Evolutionary conservation across 495 filamentous ascomycete species (phyloP).

Genomic region (Neurospora tetrasperma): DNA sequence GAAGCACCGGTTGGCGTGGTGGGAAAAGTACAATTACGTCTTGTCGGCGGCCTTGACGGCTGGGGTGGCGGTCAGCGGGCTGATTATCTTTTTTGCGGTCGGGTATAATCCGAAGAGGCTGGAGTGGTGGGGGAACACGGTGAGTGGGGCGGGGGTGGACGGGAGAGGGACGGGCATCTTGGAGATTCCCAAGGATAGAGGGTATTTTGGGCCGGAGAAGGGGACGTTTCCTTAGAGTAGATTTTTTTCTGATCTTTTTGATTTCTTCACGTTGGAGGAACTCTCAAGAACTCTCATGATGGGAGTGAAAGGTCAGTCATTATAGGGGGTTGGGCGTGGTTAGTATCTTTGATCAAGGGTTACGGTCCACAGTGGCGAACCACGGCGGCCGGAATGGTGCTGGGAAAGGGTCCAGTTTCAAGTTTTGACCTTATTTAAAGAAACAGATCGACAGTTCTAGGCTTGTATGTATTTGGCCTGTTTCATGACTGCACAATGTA

Average conservation of each 20-base stretch:
- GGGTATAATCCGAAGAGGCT: conserved; percentile 40
- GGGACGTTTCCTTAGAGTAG: conserved; percentile 25
- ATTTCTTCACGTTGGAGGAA: no score
- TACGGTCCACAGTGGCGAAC: background rate
- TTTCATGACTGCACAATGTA: background rate
- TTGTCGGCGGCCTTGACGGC: conserved; percentile 24
- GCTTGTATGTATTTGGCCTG: background rate
- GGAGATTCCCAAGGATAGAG: conserved; percentile 19
- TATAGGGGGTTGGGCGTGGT: background rate
- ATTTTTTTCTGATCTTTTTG: no score
- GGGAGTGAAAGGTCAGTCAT: background rate
- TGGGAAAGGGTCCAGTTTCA: background rate
- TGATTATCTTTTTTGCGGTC: conserved; percentile 51
- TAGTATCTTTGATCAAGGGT: background rate
- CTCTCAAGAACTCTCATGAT: background rate
- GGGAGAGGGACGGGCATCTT: conserved; percentile 18
- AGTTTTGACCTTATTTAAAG: background rate
- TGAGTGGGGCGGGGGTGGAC: conserved; percentile 25
- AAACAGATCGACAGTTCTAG: background rate
- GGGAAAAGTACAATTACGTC: conserved; percentile 47
- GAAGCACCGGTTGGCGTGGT: conserved; percentile 17
- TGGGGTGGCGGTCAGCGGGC: conserved; percentile 26
- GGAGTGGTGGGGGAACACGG: conserved; percentile 52
- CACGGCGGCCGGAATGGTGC: background rate
- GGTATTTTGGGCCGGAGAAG: conserved; percentile 30